A percentile compares a stretch with the other conserved stretches of the same genome.
These are phyloP conservation scores for Ustilago loliicola DNA, from an alignment of 1,284 basidiomycete species.

Conservation along the genomic window DNA sequence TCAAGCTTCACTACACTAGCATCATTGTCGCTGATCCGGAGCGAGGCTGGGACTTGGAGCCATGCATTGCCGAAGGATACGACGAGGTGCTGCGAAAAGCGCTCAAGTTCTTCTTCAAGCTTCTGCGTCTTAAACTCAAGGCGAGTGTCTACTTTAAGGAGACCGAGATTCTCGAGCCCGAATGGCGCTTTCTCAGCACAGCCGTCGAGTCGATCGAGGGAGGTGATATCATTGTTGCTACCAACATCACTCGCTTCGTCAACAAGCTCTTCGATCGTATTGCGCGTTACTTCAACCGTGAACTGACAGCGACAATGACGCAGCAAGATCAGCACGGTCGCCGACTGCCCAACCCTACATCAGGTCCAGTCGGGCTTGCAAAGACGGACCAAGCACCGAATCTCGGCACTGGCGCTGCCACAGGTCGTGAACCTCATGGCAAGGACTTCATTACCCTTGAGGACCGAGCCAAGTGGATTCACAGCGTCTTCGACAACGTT, in stretches of 20 bases:
- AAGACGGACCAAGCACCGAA: slow-evolving; percentile 26
- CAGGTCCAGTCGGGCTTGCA: slow-evolving; percentile 43
- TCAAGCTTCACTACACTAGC: slow-evolving; percentile 93
- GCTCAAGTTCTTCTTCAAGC: slow-evolving; percentile 89
- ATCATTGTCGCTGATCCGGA: slow-evolving; percentile 86
- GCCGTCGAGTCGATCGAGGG: slow-evolving; percentile 90
- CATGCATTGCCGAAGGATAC: slow-evolving; percentile 88
- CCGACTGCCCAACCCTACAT: slow-evolving; percentile 30
- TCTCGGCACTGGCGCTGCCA: slow-evolving; percentile 16
- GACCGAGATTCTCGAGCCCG: slow-evolving; percentile 94
- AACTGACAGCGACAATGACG: slow-evolving; percentile 81
- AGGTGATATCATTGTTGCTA: slow-evolving; percentile 89
- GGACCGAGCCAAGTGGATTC: slow-evolving; percentile 89
- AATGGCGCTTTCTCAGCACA: slow-evolving; percentile 95
- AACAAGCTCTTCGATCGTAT: slow-evolving; percentile 76
- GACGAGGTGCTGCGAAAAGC: slow-evolving; percentile 90
- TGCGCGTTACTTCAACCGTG: slow-evolving; percentile 92
- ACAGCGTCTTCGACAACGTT: slow-evolving; percentile 92
- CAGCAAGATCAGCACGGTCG: slow-evolving; percentile 39
- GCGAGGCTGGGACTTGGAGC: slow-evolving; percentile 88
- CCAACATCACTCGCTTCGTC: slow-evolving; percentile 66
- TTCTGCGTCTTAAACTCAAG: slow-evolving; percentile 95
- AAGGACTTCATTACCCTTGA: slow-evolving; percentile 78
- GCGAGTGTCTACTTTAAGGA: slow-evolving; percentile 97
- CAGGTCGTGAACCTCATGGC: slow-evolving; percentile 50